Conservation (phyloP, 2,329 filamentous ascomycete species). For the Clarireedia homoeocarpa region DNA sequence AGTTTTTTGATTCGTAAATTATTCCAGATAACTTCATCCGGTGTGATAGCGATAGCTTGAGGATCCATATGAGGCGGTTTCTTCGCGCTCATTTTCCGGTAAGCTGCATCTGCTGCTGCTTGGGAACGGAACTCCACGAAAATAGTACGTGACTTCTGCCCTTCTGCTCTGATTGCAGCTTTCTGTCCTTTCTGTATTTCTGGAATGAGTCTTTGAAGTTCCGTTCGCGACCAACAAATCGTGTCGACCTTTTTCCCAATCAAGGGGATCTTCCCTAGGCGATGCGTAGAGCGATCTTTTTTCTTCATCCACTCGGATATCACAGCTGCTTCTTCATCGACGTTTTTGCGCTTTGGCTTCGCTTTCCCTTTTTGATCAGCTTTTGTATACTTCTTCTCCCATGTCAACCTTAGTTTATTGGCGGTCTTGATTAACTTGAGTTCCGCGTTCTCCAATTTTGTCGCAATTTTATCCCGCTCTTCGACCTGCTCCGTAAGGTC, state of each 20-base stretch:
- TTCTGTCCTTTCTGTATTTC: conserved; percentile 61
- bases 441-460: conserved; percentile 80
- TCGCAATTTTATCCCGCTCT: conserved; percentile 69
- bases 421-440: conserved; percentile 74
- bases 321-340: conserved; percentile 58
- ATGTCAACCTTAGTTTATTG: conserved; percentile 54
- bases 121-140: conserved; percentile 87
- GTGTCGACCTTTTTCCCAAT: conserved; percentile 89
- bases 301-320: conserved; percentile 65
- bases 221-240: conserved; percentile 77
- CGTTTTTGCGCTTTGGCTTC: conserved; percentile 34
- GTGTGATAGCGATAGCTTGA: conserved; percentile 71
- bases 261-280: conserved; percentile 57
- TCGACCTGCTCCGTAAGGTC: conserved; percentile 73
- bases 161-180: conserved; percentile 55
- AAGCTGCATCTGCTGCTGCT: conserved; percentile 74
- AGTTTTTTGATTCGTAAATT: conserved; percentile 78
- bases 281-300: conserved; percentile 70
- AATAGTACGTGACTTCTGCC: conserved; percentile 44
- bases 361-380: conserved; percentile 15
- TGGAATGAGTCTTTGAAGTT: conserved; percentile 67
- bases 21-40: conserved; percentile 78
- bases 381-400: conserved; percentile 40
- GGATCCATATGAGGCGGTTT: conserved; percentile 73
- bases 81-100: conserved; percentile 77